Evolutionary conservation across 148 eudicot species (phyloP).

Genomic region (Oxyria digyna): DNA sequence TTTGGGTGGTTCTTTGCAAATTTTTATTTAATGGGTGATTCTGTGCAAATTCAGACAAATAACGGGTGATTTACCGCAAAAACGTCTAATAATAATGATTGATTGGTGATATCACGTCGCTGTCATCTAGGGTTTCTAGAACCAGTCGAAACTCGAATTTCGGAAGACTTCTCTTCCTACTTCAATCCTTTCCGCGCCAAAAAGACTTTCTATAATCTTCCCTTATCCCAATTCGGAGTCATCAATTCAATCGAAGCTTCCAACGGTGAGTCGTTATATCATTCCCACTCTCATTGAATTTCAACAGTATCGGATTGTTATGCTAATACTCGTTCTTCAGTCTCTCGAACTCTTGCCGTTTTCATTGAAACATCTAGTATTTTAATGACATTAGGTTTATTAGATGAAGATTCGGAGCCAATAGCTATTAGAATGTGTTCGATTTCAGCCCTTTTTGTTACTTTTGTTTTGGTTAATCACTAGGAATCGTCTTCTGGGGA

Average conservation of each 20-base stretch:
- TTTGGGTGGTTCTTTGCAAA: too few relatives aligned
- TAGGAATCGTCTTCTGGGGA: not conserved
- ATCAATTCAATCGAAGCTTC: not conserved
- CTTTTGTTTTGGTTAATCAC: not conserved
- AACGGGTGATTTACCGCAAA: too few relatives aligned
- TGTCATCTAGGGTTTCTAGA: not conserved
- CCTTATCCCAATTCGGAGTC: not conserved
- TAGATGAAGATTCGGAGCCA: not conserved
- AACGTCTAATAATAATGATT: too few relatives aligned
- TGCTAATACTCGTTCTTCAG: not conserved
- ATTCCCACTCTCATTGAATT: not conserved
- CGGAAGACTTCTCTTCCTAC: not conserved
- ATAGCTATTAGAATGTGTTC: not conserved
- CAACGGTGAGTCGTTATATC: not conserved
- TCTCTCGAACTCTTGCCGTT: not conserved
- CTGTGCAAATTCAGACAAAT: too few relatives aligned
- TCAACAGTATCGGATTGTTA: not conserved
- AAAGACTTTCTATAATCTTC: too few relatives aligned
- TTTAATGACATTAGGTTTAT: not conserved
- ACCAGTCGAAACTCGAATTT: not conserved
- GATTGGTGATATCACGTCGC: not conserved
- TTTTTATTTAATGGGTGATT: too few relatives aligned
- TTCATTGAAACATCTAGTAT: not conserved
- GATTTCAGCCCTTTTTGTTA: not conserved
- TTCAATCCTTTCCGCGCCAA: not conserved